phyloP scores from a whole-genome alignment of 495 filamentous ascomycete species.

The Penicillium robsamsonii region DNA sequence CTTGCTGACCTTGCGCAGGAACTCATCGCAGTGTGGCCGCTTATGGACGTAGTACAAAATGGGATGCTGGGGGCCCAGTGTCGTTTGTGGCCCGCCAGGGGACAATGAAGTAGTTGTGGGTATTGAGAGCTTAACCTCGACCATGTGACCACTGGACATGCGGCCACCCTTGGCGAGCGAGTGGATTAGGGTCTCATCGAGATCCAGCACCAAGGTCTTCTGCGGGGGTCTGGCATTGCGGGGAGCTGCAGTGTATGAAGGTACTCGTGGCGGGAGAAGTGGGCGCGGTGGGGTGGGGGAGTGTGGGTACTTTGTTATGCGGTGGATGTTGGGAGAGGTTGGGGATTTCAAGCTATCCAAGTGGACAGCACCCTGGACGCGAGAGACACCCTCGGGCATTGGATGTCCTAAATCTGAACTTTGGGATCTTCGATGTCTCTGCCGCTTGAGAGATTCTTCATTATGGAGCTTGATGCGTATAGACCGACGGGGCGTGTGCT shows the following conservation, averaged over 20 bases:
- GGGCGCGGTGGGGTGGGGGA: slow-evolving; percentile 85
- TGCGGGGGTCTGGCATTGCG: slow-evolving; percentile 52
- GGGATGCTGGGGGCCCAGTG: slow-evolving; percentile 82
- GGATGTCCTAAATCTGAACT: slow-evolving; percentile 34
- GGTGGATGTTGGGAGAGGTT: slow-evolving; percentile 71
- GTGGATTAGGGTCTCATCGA: slow-evolving; percentile 97
- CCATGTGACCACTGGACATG: slow-evolving; percentile 97
- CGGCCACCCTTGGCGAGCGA: slow-evolving; percentile 93
- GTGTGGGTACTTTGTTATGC: slow-evolving; percentile 82
- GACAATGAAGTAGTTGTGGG: slow-evolving; percentile 57
- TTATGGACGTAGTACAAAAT: slow-evolving; percentile 99
- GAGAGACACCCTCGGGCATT: slow-evolving; percentile 31
- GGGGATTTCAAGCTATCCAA: slow-evolving; percentile 73
- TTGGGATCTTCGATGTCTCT: slow-evolving; percentile 51
- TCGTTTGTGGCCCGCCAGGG: slow-evolving; percentile 59
- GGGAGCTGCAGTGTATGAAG: slow-evolving; percentile 66
- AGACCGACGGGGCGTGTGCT: slow-evolving; percentile 70
- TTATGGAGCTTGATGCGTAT: slow-evolving; percentile 90
- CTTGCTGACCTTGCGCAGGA: slow-evolving; percentile 88
- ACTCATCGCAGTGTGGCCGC: slow-evolving; percentile 94
- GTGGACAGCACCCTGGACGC: slow-evolving; percentile 34
- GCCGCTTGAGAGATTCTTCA: slow-evolving; percentile 60
- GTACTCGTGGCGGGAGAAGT: slow-evolving; percentile 78
- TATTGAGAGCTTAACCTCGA: slow-evolving; percentile 85
- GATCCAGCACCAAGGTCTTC: slow-evolving; percentile 92